A percentile compares a stretch with the other conserved stretches of the same genome.
phyloP scores from a whole-genome alignment of 805 yeast genomes.

The Dipodascopsis tothii region DNA sequence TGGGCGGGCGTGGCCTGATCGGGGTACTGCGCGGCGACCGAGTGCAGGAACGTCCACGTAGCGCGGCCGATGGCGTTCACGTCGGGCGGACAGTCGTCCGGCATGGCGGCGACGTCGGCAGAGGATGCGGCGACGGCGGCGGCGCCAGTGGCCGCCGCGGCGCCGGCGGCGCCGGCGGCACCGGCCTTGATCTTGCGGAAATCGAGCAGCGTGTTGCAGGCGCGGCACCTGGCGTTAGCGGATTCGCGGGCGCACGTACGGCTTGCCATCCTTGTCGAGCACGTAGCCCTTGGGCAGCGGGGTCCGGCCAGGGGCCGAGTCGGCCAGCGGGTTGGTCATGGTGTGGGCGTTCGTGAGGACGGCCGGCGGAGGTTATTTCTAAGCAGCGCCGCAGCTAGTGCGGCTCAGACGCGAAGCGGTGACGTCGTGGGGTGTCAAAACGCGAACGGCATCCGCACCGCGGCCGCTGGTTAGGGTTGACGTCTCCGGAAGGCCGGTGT shows the following conservation, averaged over 20 bases:
- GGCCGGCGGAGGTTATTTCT: no score
- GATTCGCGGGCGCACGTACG: slow-evolving; percentile 46
- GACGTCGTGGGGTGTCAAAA: no score
- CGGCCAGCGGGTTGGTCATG: no score
- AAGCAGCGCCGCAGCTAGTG: no score
- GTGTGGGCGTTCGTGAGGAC: no score
- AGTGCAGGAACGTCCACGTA: slow-evolving; percentile 87
- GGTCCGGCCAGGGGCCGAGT: no score
- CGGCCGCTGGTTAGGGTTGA: no score
- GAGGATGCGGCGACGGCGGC: slow-evolving; percentile 23
- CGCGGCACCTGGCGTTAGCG: slow-evolving; percentile 53
- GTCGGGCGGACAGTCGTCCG: slow-evolving; percentile 75
- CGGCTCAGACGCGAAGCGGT: no score
- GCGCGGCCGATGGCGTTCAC: slow-evolving; percentile 71
- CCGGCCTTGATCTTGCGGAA: slow-evolving; percentile 51
- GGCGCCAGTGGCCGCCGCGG: slow-evolving; percentile 25
- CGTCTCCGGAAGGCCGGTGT: no score
- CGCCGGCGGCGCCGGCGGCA: slow-evolving; percentile 26
- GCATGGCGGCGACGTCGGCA: slow-evolving; percentile 24
- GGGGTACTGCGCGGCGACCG: slow-evolving; percentile 86
- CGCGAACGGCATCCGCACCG: no score
- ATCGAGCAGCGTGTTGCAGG: slow-evolving; percentile 77
- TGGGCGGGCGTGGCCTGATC: slow-evolving; percentile 51
- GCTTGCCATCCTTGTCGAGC: slow-evolving; percentile 85
- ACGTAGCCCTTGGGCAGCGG: slow-evolving; percentile 29